A percentile compares a stretch with the other conserved stretches of the same genome.
These are phyloP conservation scores for Phlyctochytrium arcticum DNA, from an alignment of 192 early-diverging fungal species.

Conservation along the genomic window DNA sequence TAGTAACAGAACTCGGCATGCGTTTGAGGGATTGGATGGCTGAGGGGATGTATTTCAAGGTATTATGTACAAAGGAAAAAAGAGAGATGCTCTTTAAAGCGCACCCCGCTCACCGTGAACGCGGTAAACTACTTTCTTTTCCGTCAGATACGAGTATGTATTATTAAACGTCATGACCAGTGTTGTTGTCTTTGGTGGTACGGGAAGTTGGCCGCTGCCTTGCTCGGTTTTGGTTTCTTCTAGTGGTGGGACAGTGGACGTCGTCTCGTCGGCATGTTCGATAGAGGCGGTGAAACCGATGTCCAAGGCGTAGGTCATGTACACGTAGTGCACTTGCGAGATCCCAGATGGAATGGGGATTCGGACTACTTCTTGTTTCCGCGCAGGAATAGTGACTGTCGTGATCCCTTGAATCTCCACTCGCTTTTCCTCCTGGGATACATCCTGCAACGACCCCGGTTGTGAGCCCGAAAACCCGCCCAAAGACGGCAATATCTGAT, in stretches of 20 bases:
- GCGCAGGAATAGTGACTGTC: background rate
- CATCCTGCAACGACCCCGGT: background rate
- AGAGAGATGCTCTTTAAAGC: too few relatives aligned
- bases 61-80: too few relatives aligned
- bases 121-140: constrained; percentile 11
- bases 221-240: background rate
- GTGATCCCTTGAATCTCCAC: background rate
- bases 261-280: background rate
- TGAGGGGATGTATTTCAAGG: too few relatives aligned
- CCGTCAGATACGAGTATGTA: constrained; percentile 21
- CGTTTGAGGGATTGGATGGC: too few relatives aligned
- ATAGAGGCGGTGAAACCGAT: background rate
- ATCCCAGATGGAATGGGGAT: background rate
- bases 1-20: too few relatives aligned
- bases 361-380: background rate
- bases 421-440: background rate
- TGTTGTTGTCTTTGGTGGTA: too few relatives aligned
- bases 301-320: constrained; percentile 2
- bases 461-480: constrained; percentile 9
- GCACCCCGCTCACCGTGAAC: too few relatives aligned
- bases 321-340: background rate
- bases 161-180: constrained; percentile 19
- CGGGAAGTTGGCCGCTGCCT: background rate
- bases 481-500: background rate
- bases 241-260: background rate